Conservation (phyloP, 2,329 filamentous ascomycete genomes). For the Leptographium galeiforme region DNA sequence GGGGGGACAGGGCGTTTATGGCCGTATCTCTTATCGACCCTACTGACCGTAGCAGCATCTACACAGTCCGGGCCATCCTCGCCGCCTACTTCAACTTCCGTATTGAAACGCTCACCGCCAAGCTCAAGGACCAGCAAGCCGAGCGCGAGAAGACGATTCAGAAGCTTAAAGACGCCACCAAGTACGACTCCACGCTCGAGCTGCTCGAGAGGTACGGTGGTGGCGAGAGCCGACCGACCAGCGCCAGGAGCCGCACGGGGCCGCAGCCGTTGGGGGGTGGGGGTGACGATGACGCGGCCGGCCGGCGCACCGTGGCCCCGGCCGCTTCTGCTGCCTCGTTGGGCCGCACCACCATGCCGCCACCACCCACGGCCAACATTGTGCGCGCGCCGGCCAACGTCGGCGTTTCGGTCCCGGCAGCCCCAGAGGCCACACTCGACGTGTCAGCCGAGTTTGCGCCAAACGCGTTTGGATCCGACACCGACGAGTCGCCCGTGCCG, state of each 20-base stretch:
- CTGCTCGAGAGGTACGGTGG: slow-evolving; percentile 89
- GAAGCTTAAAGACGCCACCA: slow-evolving; percentile 87
- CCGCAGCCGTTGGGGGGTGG: too few relatives aligned
- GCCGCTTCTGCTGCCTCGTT: slow-evolving; percentile 9
- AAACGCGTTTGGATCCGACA: slow-evolving; percentile 43
- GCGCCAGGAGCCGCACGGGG: slow-evolving; percentile 6
- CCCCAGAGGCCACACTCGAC: slow-evolving; percentile 12
- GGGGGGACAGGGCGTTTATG: too few relatives aligned
- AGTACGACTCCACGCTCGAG: slow-evolving; percentile 88
- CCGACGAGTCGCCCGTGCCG: neutral
- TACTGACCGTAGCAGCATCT: slow-evolving; percentile 47
- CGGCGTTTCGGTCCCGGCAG: slow-evolving; percentile 3
- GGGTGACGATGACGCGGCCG: slow-evolving; percentile 7
- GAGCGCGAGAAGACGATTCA: slow-evolving; percentile 82
- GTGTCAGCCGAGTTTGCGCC: slow-evolving; percentile 56
- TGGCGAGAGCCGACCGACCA: slow-evolving; percentile 32
- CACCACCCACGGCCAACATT: slow-evolving; percentile 52
- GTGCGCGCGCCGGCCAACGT: slow-evolving; percentile 20
- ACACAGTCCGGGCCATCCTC: slow-evolving; percentile 52
- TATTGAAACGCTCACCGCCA: slow-evolving; percentile 52
- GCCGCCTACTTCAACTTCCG: slow-evolving; percentile 69
- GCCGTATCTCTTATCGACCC: neutral
- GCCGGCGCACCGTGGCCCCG: neutral
- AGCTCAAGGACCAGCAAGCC: slow-evolving; percentile 61
- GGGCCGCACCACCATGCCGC: slow-evolving; percentile 35